A percentile compares a stretch with the other conserved stretches of the same genome.
phyloP scores from a whole-genome alignment of 208 protist genomes.

The Novymonas esmeraldas region DNA sequence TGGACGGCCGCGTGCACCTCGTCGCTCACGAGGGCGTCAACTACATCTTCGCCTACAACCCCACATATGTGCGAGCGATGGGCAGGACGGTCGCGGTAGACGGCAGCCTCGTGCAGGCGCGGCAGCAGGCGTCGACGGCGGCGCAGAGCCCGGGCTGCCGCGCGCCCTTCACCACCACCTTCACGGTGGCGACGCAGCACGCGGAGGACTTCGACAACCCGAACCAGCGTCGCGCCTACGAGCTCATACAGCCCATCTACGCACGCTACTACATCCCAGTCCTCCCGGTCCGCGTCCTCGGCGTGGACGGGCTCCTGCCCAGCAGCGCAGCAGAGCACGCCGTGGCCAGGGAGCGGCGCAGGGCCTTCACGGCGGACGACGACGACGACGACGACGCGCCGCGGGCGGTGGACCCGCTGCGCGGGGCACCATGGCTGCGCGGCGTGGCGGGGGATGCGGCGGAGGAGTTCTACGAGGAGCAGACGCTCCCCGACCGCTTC shows the following conservation, averaged over 20 bases:
- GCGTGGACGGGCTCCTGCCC: slow-evolving; percentile 41
- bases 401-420: background rate
- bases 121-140: background rate
- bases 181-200: slow-evolving; percentile 13
- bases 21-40: slow-evolving; percentile 53
- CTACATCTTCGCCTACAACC: slow-evolving; percentile 58
- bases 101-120: slow-evolving; percentile 10
- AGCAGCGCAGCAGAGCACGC: background rate
- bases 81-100: slow-evolving; percentile 18
- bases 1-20: slow-evolving; percentile 55
- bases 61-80: slow-evolving; percentile 12
- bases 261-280: slow-evolving; percentile 39
- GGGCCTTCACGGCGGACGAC: too few relatives aligned
- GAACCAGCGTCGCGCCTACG: slow-evolving; percentile 21
- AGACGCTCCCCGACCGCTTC: slow-evolving; percentile 22
- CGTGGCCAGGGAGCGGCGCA: too few relatives aligned
- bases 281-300: slow-evolving; percentile 45
- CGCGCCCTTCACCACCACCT: slow-evolving; percentile 12
- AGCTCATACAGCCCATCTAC: slow-evolving; percentile 31
- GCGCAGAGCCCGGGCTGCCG: slow-evolving; percentile 5
- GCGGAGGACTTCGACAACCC: slow-evolving; percentile 19
- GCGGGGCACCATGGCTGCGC: slow-evolving; percentile 52
- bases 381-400: background rate
- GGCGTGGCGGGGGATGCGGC: slow-evolving; percentile 12
- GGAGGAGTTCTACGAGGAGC: slow-evolving; percentile 22